Evolutionary conservation across 768 basidiomycete genomes (phyloP), one percentile per base, ranked within the genome.

Genomic region (Psilocybe cubensis): DNA sequence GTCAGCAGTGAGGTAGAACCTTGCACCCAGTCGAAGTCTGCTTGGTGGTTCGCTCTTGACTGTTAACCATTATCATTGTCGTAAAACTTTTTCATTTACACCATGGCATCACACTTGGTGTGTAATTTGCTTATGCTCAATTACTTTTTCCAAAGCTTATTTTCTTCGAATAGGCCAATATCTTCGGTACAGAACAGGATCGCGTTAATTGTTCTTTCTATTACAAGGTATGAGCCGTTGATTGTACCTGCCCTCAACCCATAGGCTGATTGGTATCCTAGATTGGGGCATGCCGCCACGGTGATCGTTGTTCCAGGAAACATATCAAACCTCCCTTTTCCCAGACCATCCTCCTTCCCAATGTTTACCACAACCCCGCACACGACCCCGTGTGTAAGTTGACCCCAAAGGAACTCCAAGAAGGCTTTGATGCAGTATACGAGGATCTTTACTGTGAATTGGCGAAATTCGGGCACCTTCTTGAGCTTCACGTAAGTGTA

Each of bases 191-290:
- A 60, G 92, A 94, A 73, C 92, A 93, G 73, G 91, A 93, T 70
- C 89, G 96, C 66, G 96, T 99, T 61, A 99, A 99, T 71, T 99
- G 96, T 70, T 98, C 96, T 1, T 98, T 99, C 79, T 98, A 97
- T 77, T 95, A 96, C 80, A 96, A 96, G 78, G 91, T 91, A 60
- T 41, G 27, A 49, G 21, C 27, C 7, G 17, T 44, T 47, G 17
- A 42, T 54, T 46, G 12, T 41, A 21, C 51, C n/a, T 55, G 58
- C 49, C 35, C 57, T 58, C 40, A 63, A 33, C 50, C 46, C 54
- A n/a, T 17, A 11, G 12, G n/a, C 35, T 44, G n/a, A 23, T 47
- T 14, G 56, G 58, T 48, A 48, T 17, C 11, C 33, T 56, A 96
- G 91, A 99, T 99, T 78, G 97, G 97, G 57, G 97, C 97, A 45